A percentile compares a stretch with the other conserved stretches of the same genome.
These are phyloP conservation scores for Zygoascus flipseniorum DNA, from an alignment of 805 yeast species.

Conservation along the genomic window DNA sequence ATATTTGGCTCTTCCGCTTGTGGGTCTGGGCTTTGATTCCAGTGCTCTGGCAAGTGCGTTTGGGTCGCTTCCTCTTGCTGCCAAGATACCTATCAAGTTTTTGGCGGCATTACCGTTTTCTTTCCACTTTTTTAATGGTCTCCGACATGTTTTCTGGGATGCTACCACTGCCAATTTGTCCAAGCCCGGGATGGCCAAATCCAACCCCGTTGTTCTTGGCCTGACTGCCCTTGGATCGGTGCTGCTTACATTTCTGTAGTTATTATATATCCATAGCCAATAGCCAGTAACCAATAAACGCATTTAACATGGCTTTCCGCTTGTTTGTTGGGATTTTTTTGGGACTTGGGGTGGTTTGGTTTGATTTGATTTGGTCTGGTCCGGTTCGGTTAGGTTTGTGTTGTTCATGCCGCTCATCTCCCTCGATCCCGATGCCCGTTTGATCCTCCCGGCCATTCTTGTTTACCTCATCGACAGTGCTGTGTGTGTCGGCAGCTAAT, in stretches of 20 bases:
- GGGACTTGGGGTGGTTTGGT: no score
- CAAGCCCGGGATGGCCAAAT: slow-evolving; percentile 80
- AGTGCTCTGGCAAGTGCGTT: slow-evolving; percentile 44
- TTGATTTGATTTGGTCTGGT: no score
- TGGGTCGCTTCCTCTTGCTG: slow-evolving; percentile 55
- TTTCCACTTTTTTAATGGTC: slow-evolving; percentile 77
- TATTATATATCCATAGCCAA: not conserved
- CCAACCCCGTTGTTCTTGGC: slow-evolving; percentile 80
- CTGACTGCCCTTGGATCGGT: slow-evolving; percentile 49
- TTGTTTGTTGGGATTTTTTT: no score
- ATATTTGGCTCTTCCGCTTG: slow-evolving; percentile 59
- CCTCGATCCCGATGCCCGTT: no score
- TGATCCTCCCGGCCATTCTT: no score
- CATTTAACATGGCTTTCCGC: no score
- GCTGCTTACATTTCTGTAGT: slow-evolving; percentile 28
- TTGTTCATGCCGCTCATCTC: no score
- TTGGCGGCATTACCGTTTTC: slow-evolving; percentile 74
- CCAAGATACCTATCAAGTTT: slow-evolving; percentile 59
- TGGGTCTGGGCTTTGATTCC: slow-evolving; percentile 50
- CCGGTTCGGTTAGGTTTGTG: no score
- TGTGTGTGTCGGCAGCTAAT: no score
- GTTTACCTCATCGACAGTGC: no score
- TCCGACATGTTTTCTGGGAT: slow-evolving; percentile 95
- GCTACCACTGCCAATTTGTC: slow-evolving; percentile 63
- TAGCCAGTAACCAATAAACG: not conserved